Percentiles rank a stretch among this genome's conserved stretches.
These are phyloP conservation scores for Mimosa pudica DNA, from an alignment of 306 rosid species.

Conservation along the genomic window DNA sequence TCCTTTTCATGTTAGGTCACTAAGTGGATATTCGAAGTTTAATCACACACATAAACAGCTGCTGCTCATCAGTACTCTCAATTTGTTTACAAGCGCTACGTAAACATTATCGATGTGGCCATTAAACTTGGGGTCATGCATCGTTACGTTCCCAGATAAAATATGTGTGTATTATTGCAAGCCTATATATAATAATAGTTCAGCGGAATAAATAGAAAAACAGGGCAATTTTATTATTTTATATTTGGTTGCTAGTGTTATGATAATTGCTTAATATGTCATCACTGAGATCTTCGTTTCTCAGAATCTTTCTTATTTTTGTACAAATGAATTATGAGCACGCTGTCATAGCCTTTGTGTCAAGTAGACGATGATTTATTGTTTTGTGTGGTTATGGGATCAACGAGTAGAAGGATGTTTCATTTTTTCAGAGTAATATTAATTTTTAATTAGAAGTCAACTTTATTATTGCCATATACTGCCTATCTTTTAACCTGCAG, in stretches of 20 bases:
- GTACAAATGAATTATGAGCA: slow-evolving; percentile 4
- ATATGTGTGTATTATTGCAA: not conserved
- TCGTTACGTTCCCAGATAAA: not conserved
- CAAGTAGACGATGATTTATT: not conserved
- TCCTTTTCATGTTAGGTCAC: not conserved
- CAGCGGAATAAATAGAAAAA: not conserved
- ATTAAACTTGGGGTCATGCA: not conserved
- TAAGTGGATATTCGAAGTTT: not conserved
- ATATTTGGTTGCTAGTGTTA: not conserved
- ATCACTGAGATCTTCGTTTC: slow-evolving; percentile 33
- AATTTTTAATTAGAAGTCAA: slow-evolving; percentile 26
- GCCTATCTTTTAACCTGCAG: not conserved
- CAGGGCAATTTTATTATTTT: not conserved
- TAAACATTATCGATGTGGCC: not conserved
- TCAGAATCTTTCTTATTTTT: slow-evolving; percentile 11
- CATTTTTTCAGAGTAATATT: not conserved
- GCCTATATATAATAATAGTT: not conserved
- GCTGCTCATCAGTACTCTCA: not conserved
- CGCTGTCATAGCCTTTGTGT: not conserved
- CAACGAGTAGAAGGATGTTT: not conserved
- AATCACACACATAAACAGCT: not conserved
- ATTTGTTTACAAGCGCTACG: not conserved
- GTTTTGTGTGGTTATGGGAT: not conserved
- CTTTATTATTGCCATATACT: not conserved
- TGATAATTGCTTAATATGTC: not conserved